Evolutionary conservation across 371 early-diverging fungal genomes (phyloP).

Genomic region (Fennellomyces sp.): DNA sequence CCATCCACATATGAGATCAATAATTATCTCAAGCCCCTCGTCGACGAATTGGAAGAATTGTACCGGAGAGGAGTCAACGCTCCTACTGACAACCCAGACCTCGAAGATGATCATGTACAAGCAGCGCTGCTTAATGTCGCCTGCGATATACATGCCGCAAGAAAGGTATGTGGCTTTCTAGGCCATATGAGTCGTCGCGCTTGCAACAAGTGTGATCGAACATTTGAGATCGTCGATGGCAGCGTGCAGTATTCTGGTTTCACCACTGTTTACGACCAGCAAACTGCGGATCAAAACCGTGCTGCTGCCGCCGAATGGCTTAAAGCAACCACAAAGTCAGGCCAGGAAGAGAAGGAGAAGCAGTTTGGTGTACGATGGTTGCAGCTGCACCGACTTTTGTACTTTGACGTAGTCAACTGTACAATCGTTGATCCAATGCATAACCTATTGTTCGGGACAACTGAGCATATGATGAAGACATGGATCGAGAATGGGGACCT

Average conservation of each 20-base stretch:
- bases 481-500: not conserved
- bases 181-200: not conserved
- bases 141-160: not conserved
- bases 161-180: not conserved
- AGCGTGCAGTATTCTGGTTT: too few species aligned
- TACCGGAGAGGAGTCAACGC: not conserved
- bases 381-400: not conserved
- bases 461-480: not conserved
- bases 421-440: conserved; percentile 16
- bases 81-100: not conserved
- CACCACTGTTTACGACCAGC: too few species aligned
- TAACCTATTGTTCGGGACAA: conserved; percentile 5
- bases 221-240: not conserved
- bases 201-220: not conserved
- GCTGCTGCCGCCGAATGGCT: not conserved
- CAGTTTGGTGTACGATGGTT: not conserved
- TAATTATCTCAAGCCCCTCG: conserved; percentile 12
- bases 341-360: not conserved
- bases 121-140: not conserved
- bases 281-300: not conserved
- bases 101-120: not conserved
- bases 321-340: not conserved
- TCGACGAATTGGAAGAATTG: conserved; percentile 3
- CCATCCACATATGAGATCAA: conserved; percentile 6
- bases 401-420: conserved; percentile 4